phyloP scores from a whole-genome alignment of 371 early-diverging fungal genomes.

The Apophysomyces trapeziformis region DNA sequence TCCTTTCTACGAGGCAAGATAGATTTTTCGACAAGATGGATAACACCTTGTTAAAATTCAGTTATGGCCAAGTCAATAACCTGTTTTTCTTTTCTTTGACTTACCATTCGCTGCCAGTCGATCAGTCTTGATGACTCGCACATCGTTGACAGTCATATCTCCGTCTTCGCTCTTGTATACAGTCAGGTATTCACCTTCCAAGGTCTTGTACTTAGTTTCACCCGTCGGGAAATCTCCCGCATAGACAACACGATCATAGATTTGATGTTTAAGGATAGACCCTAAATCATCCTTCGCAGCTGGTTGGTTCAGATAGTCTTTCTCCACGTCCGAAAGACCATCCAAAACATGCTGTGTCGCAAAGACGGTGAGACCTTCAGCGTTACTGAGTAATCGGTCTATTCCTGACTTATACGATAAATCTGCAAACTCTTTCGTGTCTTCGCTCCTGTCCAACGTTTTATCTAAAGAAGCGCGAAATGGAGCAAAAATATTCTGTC shows the following conservation, averaged over 20 bases:
- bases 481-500: too few species aligned
- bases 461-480: constrained; percentile 29
- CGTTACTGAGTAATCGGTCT: constrained; percentile 29
- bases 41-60: constrained; percentile 19
- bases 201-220: constrained; percentile 24
- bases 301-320: constrained; percentile 36
- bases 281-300: constrained; percentile 38
- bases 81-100: background rate
- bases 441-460: constrained; percentile 29
- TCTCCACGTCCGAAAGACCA: constrained; percentile 33
- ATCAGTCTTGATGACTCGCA: constrained; percentile 28
- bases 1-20: constrained; percentile 19
- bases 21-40: constrained; percentile 22
- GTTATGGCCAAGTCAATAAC: too few species aligned
- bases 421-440: constrained; percentile 29
- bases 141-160: constrained; percentile 35
- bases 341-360: constrained; percentile 35
- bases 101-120: constrained; percentile 49
- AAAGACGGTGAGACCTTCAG: constrained; percentile 48
- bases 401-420: constrained; percentile 31
- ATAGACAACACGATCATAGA: constrained; percentile 38
- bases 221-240: constrained; percentile 30
- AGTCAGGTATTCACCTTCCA: constrained; percentile 39
- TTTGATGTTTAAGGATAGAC: constrained; percentile 42
- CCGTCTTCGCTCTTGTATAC: constrained; percentile 28